phyloP scores from a whole-genome alignment of 2,329 filamentous ascomycete genomes.

The Trichoderma simmonsii region DNA sequence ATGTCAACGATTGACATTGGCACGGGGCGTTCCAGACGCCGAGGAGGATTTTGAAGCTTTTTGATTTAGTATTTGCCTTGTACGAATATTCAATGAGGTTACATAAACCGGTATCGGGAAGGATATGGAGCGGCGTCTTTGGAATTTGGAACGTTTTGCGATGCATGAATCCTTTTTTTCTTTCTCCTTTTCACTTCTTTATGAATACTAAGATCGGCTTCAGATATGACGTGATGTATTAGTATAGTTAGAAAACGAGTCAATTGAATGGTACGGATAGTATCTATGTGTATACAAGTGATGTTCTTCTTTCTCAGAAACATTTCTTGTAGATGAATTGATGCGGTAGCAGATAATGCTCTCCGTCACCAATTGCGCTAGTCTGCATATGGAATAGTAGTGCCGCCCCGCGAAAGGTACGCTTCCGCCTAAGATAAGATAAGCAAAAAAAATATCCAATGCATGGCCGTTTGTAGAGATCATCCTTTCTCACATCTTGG shows the following conservation, averaged over 20 bases:
- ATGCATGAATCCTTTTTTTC: not conserved
- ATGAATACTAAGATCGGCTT: not conserved
- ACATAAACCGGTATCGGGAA: not conserved
- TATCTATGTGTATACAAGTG: not conserved
- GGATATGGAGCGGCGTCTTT: conserved; percentile 5
- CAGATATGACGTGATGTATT: conserved; percentile 9
- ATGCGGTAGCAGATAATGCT: not conserved
- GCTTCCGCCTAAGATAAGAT: not conserved
- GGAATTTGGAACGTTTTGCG: conserved; percentile 3
- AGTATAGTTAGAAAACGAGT: not conserved
- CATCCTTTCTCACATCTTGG: not conserved
- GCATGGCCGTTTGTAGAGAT: not conserved
- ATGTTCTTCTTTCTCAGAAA: not conserved
- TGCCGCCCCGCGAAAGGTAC: not conserved
- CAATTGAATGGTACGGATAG: not conserved
- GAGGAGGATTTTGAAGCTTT: conserved; percentile 40
- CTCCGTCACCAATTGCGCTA: not conserved
- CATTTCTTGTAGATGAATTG: not conserved
- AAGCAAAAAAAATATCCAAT: conserved; percentile 10
- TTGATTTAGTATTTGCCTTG: not conserved
- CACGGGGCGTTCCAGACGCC: conserved; percentile 54
- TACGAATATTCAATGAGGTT: conserved; percentile 19
- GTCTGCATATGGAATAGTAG: not conserved
- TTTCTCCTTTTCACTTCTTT: not conserved
- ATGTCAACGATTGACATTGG: conserved; percentile 66